Base-by-base conservation (phyloP, 768 basidiomycete species). In the Phanerochaete carnosa region DNA sequence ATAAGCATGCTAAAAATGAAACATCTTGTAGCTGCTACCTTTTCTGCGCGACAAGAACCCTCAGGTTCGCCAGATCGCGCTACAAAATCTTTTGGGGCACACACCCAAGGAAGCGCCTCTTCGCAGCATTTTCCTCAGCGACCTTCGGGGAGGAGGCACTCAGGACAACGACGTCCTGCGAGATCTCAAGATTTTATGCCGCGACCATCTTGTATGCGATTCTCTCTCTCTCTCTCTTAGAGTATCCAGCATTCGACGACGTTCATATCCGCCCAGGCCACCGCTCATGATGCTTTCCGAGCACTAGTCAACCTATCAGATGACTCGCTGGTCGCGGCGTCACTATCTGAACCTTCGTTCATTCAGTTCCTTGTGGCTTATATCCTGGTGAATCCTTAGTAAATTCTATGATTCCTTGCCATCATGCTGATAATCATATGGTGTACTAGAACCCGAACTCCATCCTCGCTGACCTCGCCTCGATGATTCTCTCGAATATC, bases 401-500 rank as follows among this genome's bases (percentile, higher is more conserved):
- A n/a, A n/a, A n/a, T n/a, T n/a, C n/a, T n/a, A n/a, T n/a, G n/a
- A n/a, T n/a, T n/a, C n/a, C n/a, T n/a, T n/a, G n/a, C n/a, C n/a
- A n/a, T n/a, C n/a, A n/a, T n/a, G n/a, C n/a, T n/a, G n/a, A n/a
- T n/a, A n/a, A n/a, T n/a, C n/a, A n/a, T n/a, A n/a, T n/a, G n/a
- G n/a, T n/a, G n/a, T n/a, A n/a, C n/a, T 37, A 98, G 95, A 90
- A 94, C 73, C 89, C 92, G n/a, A 85, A 89, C 62, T 87, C 95
- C 11, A 86, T 89, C 59, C 88, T 98, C 28, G 94, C 94, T 33
- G 95, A 98, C 77, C 85, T 98, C 22, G 94, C 95, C 2, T 83
- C 93, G n/a, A 98, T 98, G 96, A 80, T 98, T 1, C 81, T 98
- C 11, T 96, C 95, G n/a, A 98, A 98, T 75, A 76, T 97, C 33